Percentiles rank a stretch among this genome's conserved stretches.
Conservation (phyloP, 164 flowering plant species). For the Vitis labrusca region DNA sequence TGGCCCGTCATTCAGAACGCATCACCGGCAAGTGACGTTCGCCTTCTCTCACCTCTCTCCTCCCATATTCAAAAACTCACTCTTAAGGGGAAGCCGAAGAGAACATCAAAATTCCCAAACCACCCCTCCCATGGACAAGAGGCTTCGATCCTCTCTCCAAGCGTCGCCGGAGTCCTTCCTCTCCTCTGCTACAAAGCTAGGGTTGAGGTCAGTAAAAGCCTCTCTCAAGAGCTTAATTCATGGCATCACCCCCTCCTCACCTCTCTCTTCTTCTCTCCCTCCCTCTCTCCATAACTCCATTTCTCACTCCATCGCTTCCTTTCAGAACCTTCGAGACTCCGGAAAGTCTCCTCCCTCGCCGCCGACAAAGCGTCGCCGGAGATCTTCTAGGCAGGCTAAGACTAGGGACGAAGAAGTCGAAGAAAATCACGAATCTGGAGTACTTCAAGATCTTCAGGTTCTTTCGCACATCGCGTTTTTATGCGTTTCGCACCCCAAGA, state of each 20-base stretch:
- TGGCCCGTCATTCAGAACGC: not conserved
- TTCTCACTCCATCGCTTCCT: constrained; percentile 43
- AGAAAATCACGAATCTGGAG: not conserved
- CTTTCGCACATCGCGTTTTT: constrained; percentile 42
- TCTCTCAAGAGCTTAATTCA: constrained; percentile 65
- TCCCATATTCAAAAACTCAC: not conserved
- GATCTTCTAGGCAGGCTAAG: constrained; percentile 38
- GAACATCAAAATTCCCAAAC: not conserved
- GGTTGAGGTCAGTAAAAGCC: constrained; percentile 50
- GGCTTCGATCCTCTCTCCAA: constrained; percentile 63
- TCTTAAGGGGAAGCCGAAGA: not conserved
- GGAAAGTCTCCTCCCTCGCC: constrained; percentile 47
- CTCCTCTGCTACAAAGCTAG: constrained; percentile 38
- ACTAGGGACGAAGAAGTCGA: constrained; percentile 9
- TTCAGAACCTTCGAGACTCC: constrained; percentile 27
- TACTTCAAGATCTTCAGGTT: constrained; percentile 42
- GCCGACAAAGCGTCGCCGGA: constrained; percentile 62
- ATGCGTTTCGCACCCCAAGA: constrained; percentile 63
- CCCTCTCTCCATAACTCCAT: constrained; percentile 51
- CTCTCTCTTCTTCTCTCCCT: constrained; percentile 57
- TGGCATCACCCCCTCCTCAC: constrained; percentile 45
- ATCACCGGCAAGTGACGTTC: not conserved
- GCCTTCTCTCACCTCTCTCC: not conserved
- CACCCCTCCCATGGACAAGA: constrained; percentile 60
- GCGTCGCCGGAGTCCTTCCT: constrained; percentile 74